Evolutionary conservation across 1,284 basidiomycete genomes (phyloP), one percentile per base, ranked within the genome.

Genomic region (Puccinia horiana): DNA sequence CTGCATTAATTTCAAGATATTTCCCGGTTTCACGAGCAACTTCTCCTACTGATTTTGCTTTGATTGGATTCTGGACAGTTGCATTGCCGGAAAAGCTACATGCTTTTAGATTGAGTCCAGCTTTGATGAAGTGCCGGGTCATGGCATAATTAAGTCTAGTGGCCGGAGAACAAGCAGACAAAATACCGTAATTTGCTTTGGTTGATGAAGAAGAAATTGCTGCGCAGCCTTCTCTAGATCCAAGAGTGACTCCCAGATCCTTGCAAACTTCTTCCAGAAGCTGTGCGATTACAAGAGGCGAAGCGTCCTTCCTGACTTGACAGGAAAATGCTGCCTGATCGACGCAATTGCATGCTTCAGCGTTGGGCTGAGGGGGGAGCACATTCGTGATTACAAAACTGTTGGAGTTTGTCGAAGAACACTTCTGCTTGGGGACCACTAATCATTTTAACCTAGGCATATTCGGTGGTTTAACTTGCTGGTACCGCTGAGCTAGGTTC

Each of bases 11-110:
- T 40, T 75, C 32, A 40, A 75, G 56, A 42, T 32, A 75, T 75
- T 49, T 56, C 8, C 23, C 52, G n/a, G 35, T 26, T 58, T 52
- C 52, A 56, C 32, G 26, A 56, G 29, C 72, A 37, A 75, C 72
- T 56, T 75, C 49, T 23, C 18, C 37, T n/a, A 40, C 9, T 35
- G 72, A 52, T 40, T 75, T 75, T 32, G 14, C 1, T 18, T 40
- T 56, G 47, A 26, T 35, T 52, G 6, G 37, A 23, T 37, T 54
- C 23, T 32, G 44, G 3, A 40, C 20, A n/a, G 72, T 75, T 16
- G 72, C 72, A n/a, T 75, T 75, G 11, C 72, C 72, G 18, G 54
- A 40, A 75, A 75, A 75, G 52, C 26, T 37, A 32, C 72, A 75
- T 1, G 49, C 72, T 56, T 75, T 75, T 11, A 23, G 32, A 56